phyloP scores from a whole-genome alignment of 2,329 filamentous ascomycete genomes.

The Diaporthe helianthi region DNA sequence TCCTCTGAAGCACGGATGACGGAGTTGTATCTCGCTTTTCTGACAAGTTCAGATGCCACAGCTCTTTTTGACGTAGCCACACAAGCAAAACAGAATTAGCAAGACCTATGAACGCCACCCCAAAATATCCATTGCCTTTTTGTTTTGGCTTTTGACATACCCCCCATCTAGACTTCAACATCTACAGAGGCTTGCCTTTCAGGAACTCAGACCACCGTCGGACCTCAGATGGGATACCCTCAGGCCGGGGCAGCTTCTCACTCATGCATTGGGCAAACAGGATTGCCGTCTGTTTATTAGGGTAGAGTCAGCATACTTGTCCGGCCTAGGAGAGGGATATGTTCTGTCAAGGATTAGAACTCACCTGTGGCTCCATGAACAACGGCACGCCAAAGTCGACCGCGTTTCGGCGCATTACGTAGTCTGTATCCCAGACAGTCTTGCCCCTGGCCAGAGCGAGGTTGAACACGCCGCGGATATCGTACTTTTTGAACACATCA shows the following conservation, averaged over 20 bases:
- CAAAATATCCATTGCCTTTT: conserved; percentile 23
- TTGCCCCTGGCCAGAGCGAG: conserved; percentile 83
- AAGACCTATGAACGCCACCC: conserved; percentile 32
- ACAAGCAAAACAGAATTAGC: conserved; percentile 14
- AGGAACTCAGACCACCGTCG: conserved; percentile 96
- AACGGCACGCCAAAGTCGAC: conserved; percentile 97
- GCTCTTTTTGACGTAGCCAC: conserved; percentile 26
- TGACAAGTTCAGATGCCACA: conserved; percentile 19
- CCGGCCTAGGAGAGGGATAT: not conserved
- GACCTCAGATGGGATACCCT: conserved; percentile 91
- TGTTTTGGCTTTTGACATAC: conserved; percentile 17
- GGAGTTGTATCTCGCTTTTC: conserved; percentile 28
- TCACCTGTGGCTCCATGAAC: conserved; percentile 98
- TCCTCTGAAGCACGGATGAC: conserved; percentile 7
- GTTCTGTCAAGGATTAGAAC: conserved; percentile 40
- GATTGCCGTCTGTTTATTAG: conserved; percentile 75
- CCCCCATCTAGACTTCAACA: conserved; percentile 24
- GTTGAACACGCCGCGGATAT: conserved; percentile 96
- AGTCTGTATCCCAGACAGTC: conserved; percentile 89
- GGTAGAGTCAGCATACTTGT: conserved; percentile 42
- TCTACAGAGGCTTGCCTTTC: conserved; percentile 80
- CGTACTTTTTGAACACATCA: conserved; percentile 95
- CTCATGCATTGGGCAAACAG: conserved; percentile 97
- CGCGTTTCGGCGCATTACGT: conserved; percentile 97
- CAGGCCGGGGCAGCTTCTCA: conserved; percentile 88